phyloP scores from a whole-genome alignment of 2,329 filamentous ascomycete genomes.

The Epichloe brachyelytri region DNA sequence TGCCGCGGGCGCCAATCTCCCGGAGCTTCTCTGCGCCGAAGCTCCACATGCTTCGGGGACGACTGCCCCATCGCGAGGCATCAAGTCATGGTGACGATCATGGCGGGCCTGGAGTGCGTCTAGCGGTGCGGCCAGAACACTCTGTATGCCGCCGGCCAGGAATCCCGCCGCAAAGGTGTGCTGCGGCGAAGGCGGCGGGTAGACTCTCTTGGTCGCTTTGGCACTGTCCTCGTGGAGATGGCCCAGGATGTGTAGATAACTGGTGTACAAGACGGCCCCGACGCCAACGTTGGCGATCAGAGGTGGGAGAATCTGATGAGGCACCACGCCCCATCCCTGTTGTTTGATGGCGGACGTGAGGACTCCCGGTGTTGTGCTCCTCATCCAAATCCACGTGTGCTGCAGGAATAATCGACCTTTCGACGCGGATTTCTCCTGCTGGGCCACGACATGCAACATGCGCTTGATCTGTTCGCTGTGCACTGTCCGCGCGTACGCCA shows the following conservation, averaged over 20 bases:
- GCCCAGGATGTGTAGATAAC: slow-evolving; percentile 58
- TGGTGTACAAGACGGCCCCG: slow-evolving; percentile 62
- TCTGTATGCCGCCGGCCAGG: slow-evolving; percentile 56
- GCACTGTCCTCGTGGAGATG: slow-evolving; percentile 51
- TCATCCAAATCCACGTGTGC: slow-evolving; percentile 36
- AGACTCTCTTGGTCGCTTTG: slow-evolving; percentile 45
- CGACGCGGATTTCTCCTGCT: slow-evolving; percentile 21
- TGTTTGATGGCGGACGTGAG: slow-evolving; percentile 52
- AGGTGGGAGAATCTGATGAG: slow-evolving; percentile 65
- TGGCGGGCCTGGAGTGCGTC: slow-evolving; percentile 66
- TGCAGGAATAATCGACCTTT: slow-evolving; percentile 20
- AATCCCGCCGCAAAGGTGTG: slow-evolving; percentile 60
- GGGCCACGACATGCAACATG: slow-evolving; percentile 23
- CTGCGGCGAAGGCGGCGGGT: slow-evolving; percentile 50
- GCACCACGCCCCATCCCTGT: slow-evolving; percentile 63
- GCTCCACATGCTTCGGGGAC: slow-evolving; percentile 55
- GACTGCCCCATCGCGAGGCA: slow-evolving; percentile 27
- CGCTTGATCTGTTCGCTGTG: slow-evolving; percentile 32
- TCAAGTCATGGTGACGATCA: slow-evolving; percentile 37
- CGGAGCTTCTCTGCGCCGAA: slow-evolving; percentile 50
- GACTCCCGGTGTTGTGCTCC: slow-evolving; percentile 56
- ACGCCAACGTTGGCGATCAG: slow-evolving; percentile 62
- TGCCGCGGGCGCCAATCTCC: slow-evolving; percentile 59
- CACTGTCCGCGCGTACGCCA: slow-evolving; percentile 42
- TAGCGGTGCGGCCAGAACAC: slow-evolving; percentile 57